Percentiles rank a stretch among this genome's conserved stretches.
phyloP scores from a whole-genome alignment of 768 basidiomycete species.

The Lactarius deliciosus region DNA sequence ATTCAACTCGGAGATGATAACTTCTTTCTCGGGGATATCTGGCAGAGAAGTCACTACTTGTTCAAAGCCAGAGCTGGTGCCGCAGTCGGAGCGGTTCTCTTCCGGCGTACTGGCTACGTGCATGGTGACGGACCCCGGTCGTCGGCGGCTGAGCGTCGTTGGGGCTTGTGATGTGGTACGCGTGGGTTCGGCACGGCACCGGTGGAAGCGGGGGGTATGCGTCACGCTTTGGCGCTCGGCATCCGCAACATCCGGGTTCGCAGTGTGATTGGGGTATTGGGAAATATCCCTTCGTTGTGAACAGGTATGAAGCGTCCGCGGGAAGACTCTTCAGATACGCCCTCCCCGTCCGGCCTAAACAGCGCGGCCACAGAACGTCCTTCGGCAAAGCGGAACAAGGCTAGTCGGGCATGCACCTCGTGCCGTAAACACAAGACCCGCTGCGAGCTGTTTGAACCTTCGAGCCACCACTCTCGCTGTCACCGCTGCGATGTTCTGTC shows the following conservation, averaged over 20 bases:
- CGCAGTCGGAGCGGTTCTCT: background rate
- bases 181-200: conserved; percentile 2
- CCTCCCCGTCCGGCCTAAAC: conserved; percentile 4
- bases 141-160: background rate
- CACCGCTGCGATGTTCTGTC: conserved; percentile 52
- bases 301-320: conserved; percentile 21
- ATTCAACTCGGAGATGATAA: conserved; percentile 25
- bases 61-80: conserved; percentile 5
- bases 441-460: conserved; percentile 49
- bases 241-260: background rate
- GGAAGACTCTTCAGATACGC: background rate
- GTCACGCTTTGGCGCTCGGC: background rate
- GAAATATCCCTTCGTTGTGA: background rate
- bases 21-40: conserved; percentile 19
- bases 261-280: background rate
- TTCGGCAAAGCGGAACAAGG: conserved; percentile 25
- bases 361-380: conserved; percentile 1
- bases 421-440: conserved; percentile 51
- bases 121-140: background rate
- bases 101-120: background rate
- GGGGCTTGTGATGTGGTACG: background rate
- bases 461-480: conserved; percentile 39
- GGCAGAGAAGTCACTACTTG: conserved; percentile 7
- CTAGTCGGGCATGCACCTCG: conserved; percentile 41
- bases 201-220: background rate